Evolutionary conservation across 2,329 filamentous ascomycete species (phyloP).

Genomic region (Huntiella moniliformis): DNA sequence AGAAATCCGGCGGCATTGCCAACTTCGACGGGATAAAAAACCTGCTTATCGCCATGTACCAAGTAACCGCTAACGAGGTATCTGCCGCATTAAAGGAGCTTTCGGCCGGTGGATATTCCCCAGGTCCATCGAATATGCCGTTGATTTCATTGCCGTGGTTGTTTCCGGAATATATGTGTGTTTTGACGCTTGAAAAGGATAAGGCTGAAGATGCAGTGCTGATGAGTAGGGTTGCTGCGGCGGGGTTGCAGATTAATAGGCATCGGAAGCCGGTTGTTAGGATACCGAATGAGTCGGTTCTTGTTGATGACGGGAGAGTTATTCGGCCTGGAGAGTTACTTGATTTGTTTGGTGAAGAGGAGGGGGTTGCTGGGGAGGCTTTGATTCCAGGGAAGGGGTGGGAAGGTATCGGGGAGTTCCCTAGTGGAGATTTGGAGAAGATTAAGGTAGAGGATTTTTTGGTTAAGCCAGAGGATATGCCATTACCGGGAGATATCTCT

Average conservation of each 20-base stretch:
- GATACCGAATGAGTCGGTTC: neutral
- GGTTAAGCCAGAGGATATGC: neutral
- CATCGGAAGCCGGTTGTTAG: neutral
- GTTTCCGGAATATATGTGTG: constrained; percentile 53
- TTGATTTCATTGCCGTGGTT: constrained; percentile 92
- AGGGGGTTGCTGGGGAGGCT: neutral
- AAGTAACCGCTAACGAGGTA: constrained; percentile 55
- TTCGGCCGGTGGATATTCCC: constrained; percentile 17
- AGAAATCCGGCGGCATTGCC: constrained; percentile 37
- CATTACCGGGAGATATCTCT: neutral
- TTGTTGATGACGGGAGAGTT: neutral
- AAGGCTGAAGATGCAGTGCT: constrained; percentile 8
- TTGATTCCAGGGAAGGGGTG: neutral
- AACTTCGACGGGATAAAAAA: constrained; percentile 35
- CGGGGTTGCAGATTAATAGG: neutral
- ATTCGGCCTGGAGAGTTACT: neutral
- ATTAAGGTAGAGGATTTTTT: neutral
- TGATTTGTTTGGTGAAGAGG: constrained; percentile 1
- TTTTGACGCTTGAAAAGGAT: constrained; percentile 33
- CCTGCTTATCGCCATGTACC: constrained; percentile 78
- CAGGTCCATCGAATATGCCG: constrained; percentile 37
- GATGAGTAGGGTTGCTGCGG: neutral
- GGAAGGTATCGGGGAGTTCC: neutral
- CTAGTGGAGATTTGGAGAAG: neutral
- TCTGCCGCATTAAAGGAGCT: constrained; percentile 31